Evolutionary conservation across 23 red algal genomes (phyloP).

Genomic region (Gracilariopsis chorda): DNA sequence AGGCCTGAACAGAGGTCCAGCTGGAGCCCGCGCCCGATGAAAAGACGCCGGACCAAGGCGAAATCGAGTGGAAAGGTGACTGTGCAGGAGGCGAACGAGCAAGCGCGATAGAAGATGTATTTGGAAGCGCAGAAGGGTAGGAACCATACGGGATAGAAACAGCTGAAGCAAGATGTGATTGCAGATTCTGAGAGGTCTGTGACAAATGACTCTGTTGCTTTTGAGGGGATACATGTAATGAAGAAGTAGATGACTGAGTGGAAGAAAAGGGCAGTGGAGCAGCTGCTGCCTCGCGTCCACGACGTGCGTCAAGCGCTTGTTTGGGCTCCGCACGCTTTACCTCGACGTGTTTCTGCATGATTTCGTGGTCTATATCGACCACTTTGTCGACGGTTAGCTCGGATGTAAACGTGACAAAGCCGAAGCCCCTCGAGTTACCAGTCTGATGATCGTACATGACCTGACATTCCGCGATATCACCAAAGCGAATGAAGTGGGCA

Average conservation of each 20-base stretch:
- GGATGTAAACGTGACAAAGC: constrained; percentile 88
- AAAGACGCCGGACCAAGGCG: constrained; percentile 32
- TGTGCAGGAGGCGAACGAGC: neutral
- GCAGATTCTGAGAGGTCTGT: neutral
- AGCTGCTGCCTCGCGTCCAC: constrained; percentile 21
- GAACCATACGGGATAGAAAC: neutral
- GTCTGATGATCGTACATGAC: constrained; percentile 98
- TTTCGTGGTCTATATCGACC: constrained; percentile 66
- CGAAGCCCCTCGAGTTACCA: constrained; percentile 89
- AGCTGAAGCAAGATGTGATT: constrained; percentile 3
- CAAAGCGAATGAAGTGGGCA: constrained; percentile 82
- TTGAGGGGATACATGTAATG: neutral
- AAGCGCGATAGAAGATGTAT: neutral
- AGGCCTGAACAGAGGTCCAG: neutral
- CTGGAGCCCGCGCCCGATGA: constrained; percentile 7
- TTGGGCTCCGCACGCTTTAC: constrained; percentile 86
- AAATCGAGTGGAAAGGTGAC: neutral
- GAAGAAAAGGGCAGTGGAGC: neutral
- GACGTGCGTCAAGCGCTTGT: constrained; percentile 54
- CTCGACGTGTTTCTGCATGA: constrained; percentile 83
- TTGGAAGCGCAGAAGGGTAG: neutral
- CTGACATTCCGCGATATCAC: constrained; percentile 74
- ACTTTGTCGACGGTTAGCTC: constrained; percentile 72
- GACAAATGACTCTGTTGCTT: neutral
- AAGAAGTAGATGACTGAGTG: neutral